Evolutionary conservation across 2,329 filamentous ascomycete genomes (phyloP), one percentile per base, ranked within the genome.

Genomic region (Penicillium brevicompactum): DNA sequence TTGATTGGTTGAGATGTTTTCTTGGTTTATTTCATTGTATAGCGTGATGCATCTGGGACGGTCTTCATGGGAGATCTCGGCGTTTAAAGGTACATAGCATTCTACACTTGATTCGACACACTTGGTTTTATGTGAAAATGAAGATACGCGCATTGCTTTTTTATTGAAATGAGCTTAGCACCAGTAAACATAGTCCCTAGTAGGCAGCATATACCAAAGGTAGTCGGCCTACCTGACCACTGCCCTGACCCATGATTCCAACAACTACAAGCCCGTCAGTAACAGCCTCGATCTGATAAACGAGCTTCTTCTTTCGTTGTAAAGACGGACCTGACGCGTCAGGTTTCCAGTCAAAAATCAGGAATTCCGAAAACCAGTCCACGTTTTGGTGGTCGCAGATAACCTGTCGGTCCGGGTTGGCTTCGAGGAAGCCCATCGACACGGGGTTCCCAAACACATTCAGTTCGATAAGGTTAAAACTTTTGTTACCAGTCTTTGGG

Each of bases 201-300:
- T 61, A 57, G 9, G 53, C 46, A 1, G 53, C 62, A 56, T 68
- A 71, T 16, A 72, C 55, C 30, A 77, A 67, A 0, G 70, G 82
- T 34, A 86, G 63, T 66, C 80, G 78, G 66, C 85, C 83, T 43
- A 86, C 63, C 70, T 85, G 82, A 54, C 83, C 80, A 0, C 81
- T 83, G 56, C 65, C 71, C 63, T 81, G 77, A 14, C 82, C 82
- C 50, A 79, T 63, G 60, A 79, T 83, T 3, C 82, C 82, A n/a
- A 82, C 77, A 64, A 84, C 79, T 49, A 77, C 76, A 75, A 78
- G 83, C 2, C 80, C 82, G 1, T 57, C 54, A 18, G 78, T 78
- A 2, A 80, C 81, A n/a, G 64, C 70, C 48, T 75, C 80, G 1
- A 74, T 76, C 5, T 70, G 64, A 18, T 18, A 18, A n/a, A n/a